Evolutionary conservation across 2,329 filamentous ascomycete species (phyloP).

Genomic region (Xylariaceae sp.): DNA sequence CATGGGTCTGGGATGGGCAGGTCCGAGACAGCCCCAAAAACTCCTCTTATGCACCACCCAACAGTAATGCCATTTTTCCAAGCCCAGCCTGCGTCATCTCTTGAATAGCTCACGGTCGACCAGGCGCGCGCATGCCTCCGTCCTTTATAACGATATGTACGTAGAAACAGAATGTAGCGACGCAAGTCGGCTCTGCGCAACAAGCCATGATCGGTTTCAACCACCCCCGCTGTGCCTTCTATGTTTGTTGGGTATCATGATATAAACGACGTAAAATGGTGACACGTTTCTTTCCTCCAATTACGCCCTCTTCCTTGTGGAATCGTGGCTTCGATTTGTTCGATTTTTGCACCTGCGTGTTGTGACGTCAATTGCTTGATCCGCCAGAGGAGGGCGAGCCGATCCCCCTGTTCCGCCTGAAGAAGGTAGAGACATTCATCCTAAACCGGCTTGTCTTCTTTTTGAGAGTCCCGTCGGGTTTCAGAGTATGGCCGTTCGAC

Average conservation of each 20-base stretch:
- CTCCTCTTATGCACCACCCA: slow-evolving; percentile 26
- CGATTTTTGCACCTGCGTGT: background rate
- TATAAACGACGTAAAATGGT: slow-evolving; percentile 17
- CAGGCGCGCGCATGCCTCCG: background rate
- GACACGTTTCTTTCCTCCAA: slow-evolving; percentile 10
- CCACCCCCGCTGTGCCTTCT: slow-evolving; percentile 10
- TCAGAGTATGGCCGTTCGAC: slow-evolving; percentile 41
- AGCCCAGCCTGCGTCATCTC: slow-evolving; percentile 1
- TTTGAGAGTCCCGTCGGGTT: slow-evolving; percentile 49
- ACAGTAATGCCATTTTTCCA: slow-evolving; percentile 14
- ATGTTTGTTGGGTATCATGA: slow-evolving; percentile 19
- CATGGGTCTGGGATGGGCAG: too few species aligned
- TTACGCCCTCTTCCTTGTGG: slow-evolving; percentile 4
- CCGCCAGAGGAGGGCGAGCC: slow-evolving; percentile 31
- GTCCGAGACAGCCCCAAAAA: slow-evolving; percentile 18
- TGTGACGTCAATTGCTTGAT: slow-evolving; percentile 16
- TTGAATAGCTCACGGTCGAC: too few species aligned
- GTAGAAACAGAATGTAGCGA: slow-evolving; percentile 16
- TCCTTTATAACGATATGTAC: slow-evolving; percentile 17
- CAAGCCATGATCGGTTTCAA: slow-evolving; percentile 11
- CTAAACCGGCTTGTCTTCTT: slow-evolving; percentile 62
- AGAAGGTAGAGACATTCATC: slow-evolving; percentile 58
- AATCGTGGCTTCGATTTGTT: slow-evolving; percentile 7
- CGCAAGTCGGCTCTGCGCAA: slow-evolving; percentile 12
- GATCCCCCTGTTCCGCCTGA: slow-evolving; percentile 49